phyloP scores from a whole-genome alignment of 345 rosid species.

The Populus tremula region DNA sequence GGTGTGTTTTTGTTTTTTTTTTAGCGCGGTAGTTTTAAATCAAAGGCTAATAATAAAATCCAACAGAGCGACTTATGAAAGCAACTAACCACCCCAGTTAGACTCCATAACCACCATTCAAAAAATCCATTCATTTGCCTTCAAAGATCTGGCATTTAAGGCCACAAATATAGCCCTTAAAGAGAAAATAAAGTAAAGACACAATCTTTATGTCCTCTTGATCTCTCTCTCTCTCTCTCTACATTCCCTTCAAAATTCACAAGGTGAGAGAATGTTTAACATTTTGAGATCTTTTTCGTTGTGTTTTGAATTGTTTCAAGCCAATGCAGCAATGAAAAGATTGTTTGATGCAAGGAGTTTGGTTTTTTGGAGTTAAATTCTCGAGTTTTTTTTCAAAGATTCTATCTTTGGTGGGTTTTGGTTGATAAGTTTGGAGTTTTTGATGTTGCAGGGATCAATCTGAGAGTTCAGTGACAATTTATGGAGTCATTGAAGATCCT shows the following conservation, averaged over 20 bases:
- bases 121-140: neutral
- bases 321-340: neutral
- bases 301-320: neutral
- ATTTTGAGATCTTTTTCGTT: neutral
- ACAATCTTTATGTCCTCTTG: neutral
- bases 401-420: neutral
- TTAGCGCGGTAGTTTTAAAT: conserved; percentile 48
- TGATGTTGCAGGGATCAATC: neutral
- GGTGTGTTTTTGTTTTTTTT: neutral
- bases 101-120: conserved; percentile 33
- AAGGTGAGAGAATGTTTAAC: neutral
- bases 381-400: neutral
- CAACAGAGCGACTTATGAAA: conserved; percentile 15
- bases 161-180: neutral
- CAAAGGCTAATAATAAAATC: conserved; percentile 24
- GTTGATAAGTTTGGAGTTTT: neutral
- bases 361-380: neutral
- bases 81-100: conserved; percentile 19
- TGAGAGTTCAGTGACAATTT: neutral
- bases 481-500: conserved; percentile 38
- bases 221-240: neutral
- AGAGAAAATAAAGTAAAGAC: neutral
- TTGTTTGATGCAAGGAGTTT: neutral
- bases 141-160: neutral
- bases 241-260: neutral